Evolutionary conservation across 257 asterid species (phyloP).

Genomic region (Knoxia roxburghii): DNA sequence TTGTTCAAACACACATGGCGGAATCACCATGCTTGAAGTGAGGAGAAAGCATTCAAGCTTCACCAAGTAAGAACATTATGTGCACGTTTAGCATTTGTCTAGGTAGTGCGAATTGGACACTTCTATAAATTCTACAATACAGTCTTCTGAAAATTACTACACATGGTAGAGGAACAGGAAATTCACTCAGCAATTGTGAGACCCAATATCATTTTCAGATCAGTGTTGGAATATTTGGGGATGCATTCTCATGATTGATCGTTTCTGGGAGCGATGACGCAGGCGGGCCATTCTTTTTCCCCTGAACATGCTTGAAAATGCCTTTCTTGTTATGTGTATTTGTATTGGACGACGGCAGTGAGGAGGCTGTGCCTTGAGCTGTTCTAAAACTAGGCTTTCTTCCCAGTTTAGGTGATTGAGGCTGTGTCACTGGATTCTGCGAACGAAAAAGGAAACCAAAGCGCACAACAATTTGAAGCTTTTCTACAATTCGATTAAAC

Average conservation of each 20-base stretch:
- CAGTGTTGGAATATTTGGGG: conserved; percentile 53
- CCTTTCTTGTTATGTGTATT: conserved; percentile 30
- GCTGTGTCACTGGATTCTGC: conserved; percentile 42
- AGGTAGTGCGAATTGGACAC: background rate
- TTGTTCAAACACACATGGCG: too few relatives aligned
- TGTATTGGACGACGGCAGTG: conserved; percentile 47
- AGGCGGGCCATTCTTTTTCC: conserved; percentile 29
- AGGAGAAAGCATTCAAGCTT: too few relatives aligned
- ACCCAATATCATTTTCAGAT: background rate
- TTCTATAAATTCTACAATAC: conserved; percentile 3
- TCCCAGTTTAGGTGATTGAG: conserved; percentile 41
- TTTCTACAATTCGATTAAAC: background rate
- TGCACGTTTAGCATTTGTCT: conserved; percentile 1
- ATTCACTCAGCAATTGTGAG: background rate
- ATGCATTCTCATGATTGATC: conserved; percentile 41
- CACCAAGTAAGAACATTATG: background rate
- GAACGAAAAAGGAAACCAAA: background rate
- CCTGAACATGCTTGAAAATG: conserved; percentile 31
- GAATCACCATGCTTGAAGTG: too few relatives aligned
- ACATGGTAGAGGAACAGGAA: background rate
- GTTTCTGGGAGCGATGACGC: conserved; percentile 29
- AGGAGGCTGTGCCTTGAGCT: conserved; percentile 32
- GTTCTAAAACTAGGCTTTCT: conserved; percentile 30
- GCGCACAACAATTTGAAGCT: background rate
- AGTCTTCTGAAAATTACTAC: background rate